Evolutionary conservation across 768 basidiomycete genomes (phyloP).

Genomic region (Asterophora lycoperdoides): DNA sequence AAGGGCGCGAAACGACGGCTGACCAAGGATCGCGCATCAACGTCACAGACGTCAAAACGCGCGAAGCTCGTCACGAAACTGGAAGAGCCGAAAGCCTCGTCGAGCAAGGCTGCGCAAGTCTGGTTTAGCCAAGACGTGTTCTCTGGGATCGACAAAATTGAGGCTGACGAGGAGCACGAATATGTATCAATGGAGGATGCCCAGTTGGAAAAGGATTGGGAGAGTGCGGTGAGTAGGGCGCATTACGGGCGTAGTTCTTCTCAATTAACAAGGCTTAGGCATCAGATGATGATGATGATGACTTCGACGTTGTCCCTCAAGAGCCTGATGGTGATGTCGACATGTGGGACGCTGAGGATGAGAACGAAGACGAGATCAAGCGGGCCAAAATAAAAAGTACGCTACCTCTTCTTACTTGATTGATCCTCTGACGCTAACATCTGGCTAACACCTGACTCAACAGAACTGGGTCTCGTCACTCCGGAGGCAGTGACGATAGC

Average conservation of each 20-base stretch:
- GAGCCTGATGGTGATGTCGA: conserved; percentile 56
- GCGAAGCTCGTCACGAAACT: conserved; percentile 48
- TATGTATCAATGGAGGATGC: conserved; percentile 16
- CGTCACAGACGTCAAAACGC: conserved; percentile 41
- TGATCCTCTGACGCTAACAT: conserved; percentile 4
- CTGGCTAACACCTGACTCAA: conserved; percentile 5
- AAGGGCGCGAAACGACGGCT: conserved; percentile 43
- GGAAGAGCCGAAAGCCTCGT: conserved; percentile 31
- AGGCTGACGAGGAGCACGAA: conserved; percentile 27
- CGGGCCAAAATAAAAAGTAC: conserved; percentile 63
- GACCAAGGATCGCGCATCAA: conserved; percentile 15
- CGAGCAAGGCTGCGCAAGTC: conserved; percentile 63
- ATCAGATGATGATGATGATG: conserved; percentile 42
- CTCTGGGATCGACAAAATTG: conserved; percentile 51
- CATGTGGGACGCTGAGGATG: conserved; percentile 80
- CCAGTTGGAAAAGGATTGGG: conserved; percentile 20
- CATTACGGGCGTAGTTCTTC: neutral
- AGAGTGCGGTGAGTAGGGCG: conserved; percentile 12
- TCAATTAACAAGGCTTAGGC: neutral
- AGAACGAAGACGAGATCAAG: conserved; percentile 68
- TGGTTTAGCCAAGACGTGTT: conserved; percentile 98
- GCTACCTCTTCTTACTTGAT: neutral
- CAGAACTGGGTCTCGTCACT: conserved; percentile 80
- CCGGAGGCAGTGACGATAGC: conserved; percentile 91
- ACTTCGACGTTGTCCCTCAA: conserved; percentile 74